Conservation (phyloP, 2,329 filamentous ascomycete species). For the Calonectria hongkongensis region DNA sequence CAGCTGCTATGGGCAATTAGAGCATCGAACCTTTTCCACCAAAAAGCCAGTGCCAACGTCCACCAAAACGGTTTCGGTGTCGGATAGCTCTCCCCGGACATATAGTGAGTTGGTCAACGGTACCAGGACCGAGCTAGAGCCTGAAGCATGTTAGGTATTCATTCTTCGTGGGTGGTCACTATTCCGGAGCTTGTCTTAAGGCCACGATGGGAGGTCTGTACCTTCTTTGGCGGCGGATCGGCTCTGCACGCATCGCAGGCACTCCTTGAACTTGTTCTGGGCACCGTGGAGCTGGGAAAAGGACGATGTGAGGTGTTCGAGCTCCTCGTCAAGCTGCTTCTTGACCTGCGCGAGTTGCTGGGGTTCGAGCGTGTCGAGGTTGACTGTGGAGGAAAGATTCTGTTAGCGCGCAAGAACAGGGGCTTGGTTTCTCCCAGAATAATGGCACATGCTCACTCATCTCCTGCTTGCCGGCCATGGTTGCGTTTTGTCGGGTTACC, state of each 20-base stretch:
- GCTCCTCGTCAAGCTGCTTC: constrained; percentile 96
- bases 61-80: constrained; percentile 86
- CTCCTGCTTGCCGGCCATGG: constrained; percentile 60
- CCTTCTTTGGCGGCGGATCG: constrained; percentile 58
- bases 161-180: constrained; percentile 3
- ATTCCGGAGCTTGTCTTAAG: neutral
- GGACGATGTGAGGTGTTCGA: constrained; percentile 93
- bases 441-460: constrained; percentile 50
- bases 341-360: constrained; percentile 94
- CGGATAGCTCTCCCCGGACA: constrained; percentile 87
- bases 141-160: constrained; percentile 47
- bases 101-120: constrained; percentile 96
- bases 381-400: constrained; percentile 63
- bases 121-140: constrained; percentile 82
- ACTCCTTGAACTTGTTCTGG: constrained; percentile 94
- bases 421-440: neutral
- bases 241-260: constrained; percentile 82
- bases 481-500: constrained; percentile 38
- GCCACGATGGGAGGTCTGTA: constrained; percentile 42
- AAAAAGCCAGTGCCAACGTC: constrained; percentile 97
- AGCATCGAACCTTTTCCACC: constrained; percentile 84
- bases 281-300: constrained; percentile 93
- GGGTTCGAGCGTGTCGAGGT: constrained; percentile 84
- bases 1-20: neutral
- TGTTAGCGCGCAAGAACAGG: neutral